These are phyloP conservation scores for Lablab purpureus DNA, from an alignment of 306 rosid species.

Conservation along the genomic window DNA sequence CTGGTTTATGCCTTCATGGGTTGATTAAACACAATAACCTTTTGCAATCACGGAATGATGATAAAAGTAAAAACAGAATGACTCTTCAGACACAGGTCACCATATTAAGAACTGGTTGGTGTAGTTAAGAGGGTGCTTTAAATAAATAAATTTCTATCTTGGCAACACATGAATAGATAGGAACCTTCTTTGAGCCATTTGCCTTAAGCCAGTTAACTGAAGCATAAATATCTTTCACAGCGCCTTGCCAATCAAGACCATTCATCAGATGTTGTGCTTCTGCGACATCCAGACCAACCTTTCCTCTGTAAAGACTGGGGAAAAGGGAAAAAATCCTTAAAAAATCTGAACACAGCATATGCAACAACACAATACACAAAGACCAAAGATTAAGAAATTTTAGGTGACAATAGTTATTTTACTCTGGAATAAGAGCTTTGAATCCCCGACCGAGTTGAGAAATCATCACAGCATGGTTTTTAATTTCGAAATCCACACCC, in stretches of 20 bases:
- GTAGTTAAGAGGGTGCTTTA: not conserved
- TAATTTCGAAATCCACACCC: conserved; percentile 89
- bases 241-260: conserved; percentile 97
- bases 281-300: conserved; percentile 89
- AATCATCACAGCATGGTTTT: conserved; percentile 85
- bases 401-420: conserved; percentile 29
- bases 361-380: not conserved
- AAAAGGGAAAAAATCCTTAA: conserved; percentile 23
- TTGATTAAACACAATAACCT: conserved; percentile 13
- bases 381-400: not conserved
- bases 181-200: conserved; percentile 92
- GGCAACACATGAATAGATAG: conserved; percentile 36
- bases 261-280: conserved; percentile 96
- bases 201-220: conserved; percentile 91
- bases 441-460: conserved; percentile 80
- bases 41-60: not conserved
- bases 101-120: not conserved
- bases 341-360: conserved; percentile 34
- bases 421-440: conserved; percentile 96
- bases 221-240: conserved; percentile 85
- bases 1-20: not conserved
- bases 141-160: conserved; percentile 19
- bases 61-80: conserved; percentile 23
- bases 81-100: not conserved
- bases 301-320: conserved; percentile 79